Conservation (phyloP, 208 protist genomes). For the Trypanosoma brucei region DNA sequence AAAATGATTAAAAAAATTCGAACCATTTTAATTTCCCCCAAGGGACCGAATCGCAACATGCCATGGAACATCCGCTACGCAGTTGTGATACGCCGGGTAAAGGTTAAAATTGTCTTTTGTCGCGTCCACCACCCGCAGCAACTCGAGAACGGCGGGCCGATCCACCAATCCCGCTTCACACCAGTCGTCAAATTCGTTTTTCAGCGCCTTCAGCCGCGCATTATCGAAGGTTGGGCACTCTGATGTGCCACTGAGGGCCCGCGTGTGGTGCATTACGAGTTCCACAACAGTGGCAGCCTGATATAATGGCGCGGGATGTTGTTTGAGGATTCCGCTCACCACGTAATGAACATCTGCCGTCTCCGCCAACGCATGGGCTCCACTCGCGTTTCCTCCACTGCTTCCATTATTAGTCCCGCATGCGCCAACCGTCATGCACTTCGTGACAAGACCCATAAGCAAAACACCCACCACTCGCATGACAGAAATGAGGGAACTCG, state of each 20-base stretch:
- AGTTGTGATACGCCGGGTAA: constrained; percentile 45
- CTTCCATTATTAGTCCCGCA: too few relatives aligned
- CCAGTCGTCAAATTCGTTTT: constrained; percentile 55
- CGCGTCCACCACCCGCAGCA: constrained; percentile 30
- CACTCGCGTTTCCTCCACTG: constrained; percentile 3
- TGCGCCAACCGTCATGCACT: not conserved
- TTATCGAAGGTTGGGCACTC: constrained; percentile 19
- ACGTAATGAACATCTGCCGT: constrained; percentile 38
- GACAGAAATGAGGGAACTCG: constrained; percentile 48
- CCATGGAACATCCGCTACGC: constrained; percentile 32
- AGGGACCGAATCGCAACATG: constrained; percentile 2
- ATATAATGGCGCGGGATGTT: constrained; percentile 31
- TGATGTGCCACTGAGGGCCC: constrained; percentile 24
- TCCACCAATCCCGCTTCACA: constrained; percentile 2
- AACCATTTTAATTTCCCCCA: constrained; percentile 28
- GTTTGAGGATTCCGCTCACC: constrained; percentile 34
- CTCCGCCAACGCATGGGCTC: constrained; percentile 25
- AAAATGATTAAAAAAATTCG: constrained; percentile 2
- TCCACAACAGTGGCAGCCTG: constrained; percentile 65
- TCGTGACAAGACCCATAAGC: constrained; percentile 42
- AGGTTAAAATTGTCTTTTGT: constrained; percentile 23
- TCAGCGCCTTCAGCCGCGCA: constrained; percentile 40
- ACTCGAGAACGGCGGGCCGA: constrained; percentile 9
- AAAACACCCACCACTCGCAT: constrained; percentile 65
- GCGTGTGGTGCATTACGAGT: constrained; percentile 62